Evolutionary conservation across 2,329 filamentous ascomycete genomes (phyloP), one percentile per base, ranked within the genome.

Genomic region (Ophiostoma montium): DNA sequence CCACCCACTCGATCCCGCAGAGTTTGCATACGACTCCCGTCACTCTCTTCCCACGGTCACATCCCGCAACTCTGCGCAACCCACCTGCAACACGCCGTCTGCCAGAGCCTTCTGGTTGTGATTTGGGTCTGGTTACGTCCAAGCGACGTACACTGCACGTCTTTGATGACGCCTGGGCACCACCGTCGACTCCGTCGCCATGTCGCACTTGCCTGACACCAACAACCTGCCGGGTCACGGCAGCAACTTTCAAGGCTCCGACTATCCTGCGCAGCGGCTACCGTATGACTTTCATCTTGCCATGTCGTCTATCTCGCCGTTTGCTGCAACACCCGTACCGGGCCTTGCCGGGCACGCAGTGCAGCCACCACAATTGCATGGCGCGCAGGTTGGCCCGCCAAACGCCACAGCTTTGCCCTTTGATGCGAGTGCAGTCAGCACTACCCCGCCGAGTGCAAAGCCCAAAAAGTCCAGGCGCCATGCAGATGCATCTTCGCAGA

Each of bases 381-480:
- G 10, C 15, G 16, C 12, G n/a, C 27, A 43, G n/a, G 12, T 27
- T 15, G 27, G 15, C 11, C n/a, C 18, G 16, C 33, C 12, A 18
- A 13, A 3, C 19, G 32, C 9, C 13, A 5, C 19, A 13, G 43
- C 31, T 32, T 12, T 35, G 31, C 31, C 43, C 8, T 42, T 5
- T 30, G 31, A 18, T 11, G 18, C 16, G 21, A 44, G 18, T 41
- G 5, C 21, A 35, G n/a, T 46, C 21, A n/a, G 18, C 16, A 18
- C 19, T 33, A 15, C 16, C 38, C 33, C 15, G 21, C 18, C 16
- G 27, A 12, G 32, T 59, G 42, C 71, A 67, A 46, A 46, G 13
- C 43, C 31, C 62, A 76, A 75, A 63, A 75, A 74, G 59, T 58
- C 71, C 16, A 67, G 73, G 55, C 69, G 72, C 53, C 66, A 67